These are phyloP conservation scores for Erysimum cheiranthoides DNA, from an alignment of 345 rosid species.

Conservation along the genomic window DNA sequence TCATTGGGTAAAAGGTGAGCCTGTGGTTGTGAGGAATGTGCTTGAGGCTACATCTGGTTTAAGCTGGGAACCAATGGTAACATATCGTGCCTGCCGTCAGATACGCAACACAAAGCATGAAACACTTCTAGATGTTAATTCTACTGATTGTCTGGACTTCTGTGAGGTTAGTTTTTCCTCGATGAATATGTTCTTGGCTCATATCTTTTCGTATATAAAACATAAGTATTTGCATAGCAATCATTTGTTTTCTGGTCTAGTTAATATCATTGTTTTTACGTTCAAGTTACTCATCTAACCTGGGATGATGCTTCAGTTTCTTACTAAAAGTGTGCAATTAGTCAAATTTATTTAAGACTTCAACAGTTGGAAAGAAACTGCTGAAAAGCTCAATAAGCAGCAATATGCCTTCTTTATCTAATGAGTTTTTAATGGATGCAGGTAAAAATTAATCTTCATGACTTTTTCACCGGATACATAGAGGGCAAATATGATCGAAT, in stretches of 20 bases:
- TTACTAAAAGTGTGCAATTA: not conserved
- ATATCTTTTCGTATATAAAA: not conserved
- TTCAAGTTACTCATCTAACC: not conserved
- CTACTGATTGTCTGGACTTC: constrained; percentile 70
- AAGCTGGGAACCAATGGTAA: constrained; percentile 90
- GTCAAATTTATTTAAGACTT: not conserved
- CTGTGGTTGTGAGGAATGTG: constrained; percentile 63
- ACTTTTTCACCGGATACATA: constrained; percentile 65
- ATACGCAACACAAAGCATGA: constrained; percentile 45
- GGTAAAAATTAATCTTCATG: constrained; percentile 54
- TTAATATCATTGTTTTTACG: not conserved
- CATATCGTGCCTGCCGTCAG: constrained; percentile 76
- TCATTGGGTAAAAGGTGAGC: constrained; percentile 85
- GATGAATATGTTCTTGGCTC: not conserved
- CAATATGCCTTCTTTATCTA: constrained; percentile 7
- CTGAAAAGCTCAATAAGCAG: not conserved
- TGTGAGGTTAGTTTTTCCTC: constrained; percentile 43
- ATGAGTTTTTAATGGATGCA: constrained; percentile 46
- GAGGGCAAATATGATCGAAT: constrained; percentile 40
- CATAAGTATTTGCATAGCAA: not conserved
- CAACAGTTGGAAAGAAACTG: too few relatives aligned
- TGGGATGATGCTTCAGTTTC: not conserved
- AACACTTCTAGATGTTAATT: constrained; percentile 51
- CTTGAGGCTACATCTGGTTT: constrained; percentile 64
- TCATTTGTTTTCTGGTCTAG: not conserved